Evolutionary conservation across 2,329 filamentous ascomycete species (phyloP).

Genomic region (Epichloe typhina): DNA sequence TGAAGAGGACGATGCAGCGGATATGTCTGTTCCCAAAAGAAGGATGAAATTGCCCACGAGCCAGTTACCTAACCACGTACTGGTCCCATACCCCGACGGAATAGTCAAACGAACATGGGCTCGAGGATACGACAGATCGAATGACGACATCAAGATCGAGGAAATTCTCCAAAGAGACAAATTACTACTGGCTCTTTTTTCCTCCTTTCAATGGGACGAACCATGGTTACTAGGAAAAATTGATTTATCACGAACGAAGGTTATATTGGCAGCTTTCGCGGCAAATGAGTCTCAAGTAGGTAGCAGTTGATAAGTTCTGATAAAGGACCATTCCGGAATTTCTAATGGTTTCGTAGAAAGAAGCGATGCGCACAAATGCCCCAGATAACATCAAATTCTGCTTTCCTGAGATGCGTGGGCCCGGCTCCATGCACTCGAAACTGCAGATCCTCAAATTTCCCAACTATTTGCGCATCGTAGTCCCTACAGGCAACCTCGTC

Average conservation of each 20-base stretch:
- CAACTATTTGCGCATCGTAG: conserved; percentile 59
- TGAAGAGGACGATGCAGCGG: conserved; percentile 16
- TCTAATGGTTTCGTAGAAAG: conserved; percentile 23
- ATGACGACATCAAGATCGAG: conserved; percentile 73
- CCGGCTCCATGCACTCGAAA: conserved; percentile 84
- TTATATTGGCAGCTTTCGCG: conserved; percentile 48
- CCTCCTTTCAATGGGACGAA: conserved; percentile 77
- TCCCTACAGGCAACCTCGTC: conserved; percentile 79
- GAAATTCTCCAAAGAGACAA: conserved; percentile 66
- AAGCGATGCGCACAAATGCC: conserved; percentile 33
- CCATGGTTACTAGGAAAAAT: conserved; percentile 68
- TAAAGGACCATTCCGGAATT: neutral
- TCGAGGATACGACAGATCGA: conserved; percentile 42
- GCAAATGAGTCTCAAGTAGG: conserved; percentile 37
- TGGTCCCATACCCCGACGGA: conserved; percentile 40
- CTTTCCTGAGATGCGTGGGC: conserved; percentile 68
- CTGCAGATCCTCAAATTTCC: conserved; percentile 77
- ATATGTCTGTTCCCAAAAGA: conserved; percentile 17
- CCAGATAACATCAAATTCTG: conserved; percentile 52
- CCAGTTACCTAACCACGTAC: conserved; percentile 1
- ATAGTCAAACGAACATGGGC: conserved; percentile 74
- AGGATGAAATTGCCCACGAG: conserved; percentile 5
- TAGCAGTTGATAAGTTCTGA: neutral
- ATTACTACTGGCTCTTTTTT: conserved; percentile 65
- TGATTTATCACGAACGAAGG: conserved; percentile 42